These are phyloP conservation scores for Phylloporus sp. DNA, from an alignment of 768 basidiomycete species.

Conservation along the genomic window DNA sequence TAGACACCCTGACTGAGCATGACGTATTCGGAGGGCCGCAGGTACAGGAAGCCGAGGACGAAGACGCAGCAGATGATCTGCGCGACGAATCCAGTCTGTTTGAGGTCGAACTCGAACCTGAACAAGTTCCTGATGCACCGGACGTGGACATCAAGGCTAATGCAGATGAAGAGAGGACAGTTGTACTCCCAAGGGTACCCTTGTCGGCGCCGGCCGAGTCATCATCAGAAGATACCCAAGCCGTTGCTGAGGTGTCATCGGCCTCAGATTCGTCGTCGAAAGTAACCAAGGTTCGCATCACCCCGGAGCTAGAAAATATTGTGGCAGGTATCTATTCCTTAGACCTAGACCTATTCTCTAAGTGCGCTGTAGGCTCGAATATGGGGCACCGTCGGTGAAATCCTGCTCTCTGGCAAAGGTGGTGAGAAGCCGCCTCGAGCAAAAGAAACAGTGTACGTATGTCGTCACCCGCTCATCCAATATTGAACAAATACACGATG, in stretches of 20 bases:
- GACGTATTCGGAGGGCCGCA: constrained; percentile 7
- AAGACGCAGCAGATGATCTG: constrained; percentile 1
- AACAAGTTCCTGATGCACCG: not conserved
- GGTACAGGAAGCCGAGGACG: not conserved
- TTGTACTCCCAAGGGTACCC: constrained; percentile 27
- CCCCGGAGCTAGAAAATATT: constrained; percentile 60
- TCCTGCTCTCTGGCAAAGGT: constrained; percentile 53
- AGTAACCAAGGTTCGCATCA: constrained; percentile 47
- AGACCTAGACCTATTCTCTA: not conserved
- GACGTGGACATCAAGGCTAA: constrained; percentile 11
- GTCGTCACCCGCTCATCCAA: not conserved
- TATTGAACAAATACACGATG: not conserved
- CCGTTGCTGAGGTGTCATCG: constrained; percentile 1
- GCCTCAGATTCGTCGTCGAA: constrained; percentile 17
- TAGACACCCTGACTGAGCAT: constrained; percentile 1
- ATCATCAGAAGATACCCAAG: constrained; percentile 1
- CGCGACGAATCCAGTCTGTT: constrained; percentile 13
- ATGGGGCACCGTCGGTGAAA: constrained; percentile 62
- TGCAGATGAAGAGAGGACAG: constrained; percentile 28
- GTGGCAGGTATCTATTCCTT: constrained; percentile 40
- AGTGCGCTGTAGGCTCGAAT: constrained; percentile 51
- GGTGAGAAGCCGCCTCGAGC: constrained; percentile 44
- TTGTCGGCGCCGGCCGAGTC: not conserved
- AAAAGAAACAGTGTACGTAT: constrained; percentile 59
- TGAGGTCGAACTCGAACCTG: constrained; percentile 8